These are phyloP conservation scores for Asterella californica DNA, from an alignment of 225 moss, liverwort and hornwort genomes.

Conservation along the genomic window DNA sequence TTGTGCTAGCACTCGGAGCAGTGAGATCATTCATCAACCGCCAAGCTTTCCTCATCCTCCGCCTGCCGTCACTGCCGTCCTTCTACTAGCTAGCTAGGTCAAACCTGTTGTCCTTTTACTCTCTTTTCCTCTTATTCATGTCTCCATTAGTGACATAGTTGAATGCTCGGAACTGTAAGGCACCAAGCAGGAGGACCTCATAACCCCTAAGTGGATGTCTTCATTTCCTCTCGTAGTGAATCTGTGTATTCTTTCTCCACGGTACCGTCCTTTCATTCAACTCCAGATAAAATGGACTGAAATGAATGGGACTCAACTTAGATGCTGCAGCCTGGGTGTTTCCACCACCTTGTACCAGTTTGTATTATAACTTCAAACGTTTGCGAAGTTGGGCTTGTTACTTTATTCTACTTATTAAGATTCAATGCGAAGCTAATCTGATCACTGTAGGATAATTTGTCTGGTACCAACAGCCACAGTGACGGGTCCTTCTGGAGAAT, in stretches of 20 bases:
- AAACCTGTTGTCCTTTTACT: conserved; percentile 12
- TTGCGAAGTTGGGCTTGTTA: neutral
- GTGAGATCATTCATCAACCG: conserved; percentile 23
- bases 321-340: too few relatives aligned
- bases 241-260: neutral
- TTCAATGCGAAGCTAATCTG: neutral
- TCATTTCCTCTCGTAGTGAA: neutral
- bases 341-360: too few relatives aligned
- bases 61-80: conserved; percentile 2
- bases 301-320: too few relatives aligned
- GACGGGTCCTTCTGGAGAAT: conserved; percentile 2
- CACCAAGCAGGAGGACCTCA: neutral
- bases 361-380: too few relatives aligned
- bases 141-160: neutral
- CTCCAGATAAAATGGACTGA: neutral
- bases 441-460: neutral
- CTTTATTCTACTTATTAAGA: neutral
- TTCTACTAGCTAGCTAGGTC: neutral
- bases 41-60: conserved; percentile 36
- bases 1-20: conserved; percentile 17
- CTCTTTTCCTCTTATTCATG: neutral
- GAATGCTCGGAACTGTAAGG: too few relatives aligned
- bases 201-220: too few relatives aligned
- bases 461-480: neutral
- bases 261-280: neutral